Conservation (phyloP, 306 rosid species). For the Styphnolobium japonicum region DNA sequence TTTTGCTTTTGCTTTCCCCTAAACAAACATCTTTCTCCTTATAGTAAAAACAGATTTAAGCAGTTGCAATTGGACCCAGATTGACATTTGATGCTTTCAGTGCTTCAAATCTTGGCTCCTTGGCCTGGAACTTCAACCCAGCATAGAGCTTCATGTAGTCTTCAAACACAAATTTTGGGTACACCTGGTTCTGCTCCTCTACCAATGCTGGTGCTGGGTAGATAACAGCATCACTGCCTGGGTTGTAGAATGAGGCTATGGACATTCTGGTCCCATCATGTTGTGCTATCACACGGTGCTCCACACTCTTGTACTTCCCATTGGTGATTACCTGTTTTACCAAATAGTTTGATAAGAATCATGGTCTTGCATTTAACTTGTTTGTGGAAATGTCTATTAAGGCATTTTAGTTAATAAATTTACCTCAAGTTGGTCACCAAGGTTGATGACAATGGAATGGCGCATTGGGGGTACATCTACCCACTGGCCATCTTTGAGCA, state of each 20-base stretch:
- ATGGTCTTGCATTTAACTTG: background rate
- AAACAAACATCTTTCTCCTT: background rate
- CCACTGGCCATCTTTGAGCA: slow-evolving; percentile 59
- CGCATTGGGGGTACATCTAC: slow-evolving; percentile 64
- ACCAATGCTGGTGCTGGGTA: slow-evolving; percentile 45
- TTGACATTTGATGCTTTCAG: slow-evolving; percentile 40
- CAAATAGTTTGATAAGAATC: background rate
- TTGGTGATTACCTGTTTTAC: slow-evolving; percentile 49
- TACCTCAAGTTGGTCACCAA: slow-evolving; percentile 73
- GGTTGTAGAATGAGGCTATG: no score
- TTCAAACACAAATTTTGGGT: slow-evolving; percentile 65
- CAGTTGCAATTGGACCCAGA: slow-evolving; percentile 50
- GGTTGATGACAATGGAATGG: slow-evolving; percentile 60
- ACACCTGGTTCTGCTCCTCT: slow-evolving; percentile 48
- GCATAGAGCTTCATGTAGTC: slow-evolving; percentile 68
- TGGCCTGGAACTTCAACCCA: no score
- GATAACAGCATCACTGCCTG: no score
- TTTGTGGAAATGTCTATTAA: background rate
- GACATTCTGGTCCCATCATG: no score
- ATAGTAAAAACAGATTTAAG: slow-evolving; percentile 6
- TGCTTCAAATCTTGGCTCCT: slow-evolving; percentile 68
- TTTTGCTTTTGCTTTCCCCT: background rate
- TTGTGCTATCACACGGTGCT: no score
- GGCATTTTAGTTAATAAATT: no score
- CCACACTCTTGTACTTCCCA: no score